Percentiles rank a stretch among this genome's conserved stretches.
Evolutionary conservation across 257 asterid genomes (phyloP).

Genomic region (Mentha longifolia): DNA sequence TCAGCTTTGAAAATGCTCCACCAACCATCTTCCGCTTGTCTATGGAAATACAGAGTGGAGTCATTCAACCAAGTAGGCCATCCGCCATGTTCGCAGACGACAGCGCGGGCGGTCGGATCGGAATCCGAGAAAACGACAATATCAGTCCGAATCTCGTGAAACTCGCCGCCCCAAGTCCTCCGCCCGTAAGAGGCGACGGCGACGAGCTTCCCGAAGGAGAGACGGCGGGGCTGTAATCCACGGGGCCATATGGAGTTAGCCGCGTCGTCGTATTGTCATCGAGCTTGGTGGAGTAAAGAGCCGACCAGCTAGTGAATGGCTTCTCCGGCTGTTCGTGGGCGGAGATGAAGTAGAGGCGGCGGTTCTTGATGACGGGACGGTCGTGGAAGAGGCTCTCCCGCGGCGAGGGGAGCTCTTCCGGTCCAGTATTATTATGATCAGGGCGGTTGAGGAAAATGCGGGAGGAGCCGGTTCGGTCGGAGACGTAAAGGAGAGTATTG

Average conservation of each 20-base stretch:
- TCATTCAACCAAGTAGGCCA: constrained; percentile 83
- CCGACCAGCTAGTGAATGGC: constrained; percentile 68
- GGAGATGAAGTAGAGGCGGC: constrained; percentile 59
- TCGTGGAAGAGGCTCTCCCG: constrained; percentile 64
- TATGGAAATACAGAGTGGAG: constrained; percentile 64
- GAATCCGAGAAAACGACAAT: constrained; percentile 60
- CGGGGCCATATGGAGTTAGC: constrained; percentile 58
- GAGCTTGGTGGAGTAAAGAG: constrained; percentile 57
- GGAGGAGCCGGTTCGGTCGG: constrained; percentile 68
- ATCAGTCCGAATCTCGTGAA: constrained; percentile 60
- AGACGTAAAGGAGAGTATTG: constrained; percentile 50
- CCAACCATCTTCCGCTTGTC: constrained; percentile 85
- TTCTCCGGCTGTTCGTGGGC: constrained; percentile 62
- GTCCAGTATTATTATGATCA: neutral
- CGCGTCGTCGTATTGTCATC: constrained; percentile 26
- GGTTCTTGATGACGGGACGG: constrained; percentile 59
- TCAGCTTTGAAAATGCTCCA: constrained; percentile 76
- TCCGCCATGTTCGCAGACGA: constrained; percentile 63
- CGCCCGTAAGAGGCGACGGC: constrained; percentile 77
- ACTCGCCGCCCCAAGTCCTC: constrained; percentile 69
- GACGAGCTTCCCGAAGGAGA: constrained; percentile 56
- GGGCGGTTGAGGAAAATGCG: constrained; percentile 48
- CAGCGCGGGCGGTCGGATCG: constrained; percentile 45
- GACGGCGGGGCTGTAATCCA: constrained; percentile 73
- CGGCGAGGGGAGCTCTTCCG: constrained; percentile 43